Evolutionary conservation across 768 basidiomycete species (phyloP).

Genomic region (Boletus coccyginus): DNA sequence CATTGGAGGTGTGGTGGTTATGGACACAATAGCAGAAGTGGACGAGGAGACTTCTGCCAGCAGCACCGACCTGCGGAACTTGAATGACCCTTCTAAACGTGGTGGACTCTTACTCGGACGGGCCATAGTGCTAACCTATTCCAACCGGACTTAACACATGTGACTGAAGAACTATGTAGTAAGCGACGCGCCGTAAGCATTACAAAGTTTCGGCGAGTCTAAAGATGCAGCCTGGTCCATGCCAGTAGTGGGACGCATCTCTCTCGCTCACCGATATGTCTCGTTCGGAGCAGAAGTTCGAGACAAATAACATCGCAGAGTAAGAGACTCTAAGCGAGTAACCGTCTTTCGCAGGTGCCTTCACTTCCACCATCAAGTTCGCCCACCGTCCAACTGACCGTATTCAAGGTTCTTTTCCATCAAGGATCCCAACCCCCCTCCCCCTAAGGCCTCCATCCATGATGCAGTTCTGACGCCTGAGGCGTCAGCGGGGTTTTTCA

Average conservation of each 20-base stretch:
- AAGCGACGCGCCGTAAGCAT: too few relatives aligned
- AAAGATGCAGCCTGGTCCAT: too few relatives aligned
- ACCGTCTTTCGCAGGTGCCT: conserved; percentile 3
- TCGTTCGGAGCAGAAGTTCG: background rate
- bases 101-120: too few relatives aligned
- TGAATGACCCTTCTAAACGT: too few relatives aligned
- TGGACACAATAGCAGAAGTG: too few relatives aligned
- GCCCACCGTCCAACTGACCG: background rate
- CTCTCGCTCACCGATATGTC: conserved; percentile 1
- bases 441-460: conserved; percentile 52
- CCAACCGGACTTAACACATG: too few relatives aligned
- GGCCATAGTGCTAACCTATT: too few relatives aligned
- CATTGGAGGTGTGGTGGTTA: too few relatives aligned
- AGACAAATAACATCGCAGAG: background rate
- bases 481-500: conserved; percentile 56
- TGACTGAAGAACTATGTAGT: too few relatives aligned
- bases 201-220: too few relatives aligned
- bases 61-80: too few relatives aligned
- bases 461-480: conserved; percentile 67
- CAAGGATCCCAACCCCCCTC: conserved; percentile 29
- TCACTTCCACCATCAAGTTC: background rate
- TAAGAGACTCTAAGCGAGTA: background rate
- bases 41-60: too few relatives aligned
- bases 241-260: background rate
- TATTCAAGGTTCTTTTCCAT: conserved; percentile 9